A percentile compares a stretch with the other conserved stretches of the same genome.
Conservation (phyloP, 2,329 filamentous ascomycete species). For the Sordariomycetes sp. region DNA sequence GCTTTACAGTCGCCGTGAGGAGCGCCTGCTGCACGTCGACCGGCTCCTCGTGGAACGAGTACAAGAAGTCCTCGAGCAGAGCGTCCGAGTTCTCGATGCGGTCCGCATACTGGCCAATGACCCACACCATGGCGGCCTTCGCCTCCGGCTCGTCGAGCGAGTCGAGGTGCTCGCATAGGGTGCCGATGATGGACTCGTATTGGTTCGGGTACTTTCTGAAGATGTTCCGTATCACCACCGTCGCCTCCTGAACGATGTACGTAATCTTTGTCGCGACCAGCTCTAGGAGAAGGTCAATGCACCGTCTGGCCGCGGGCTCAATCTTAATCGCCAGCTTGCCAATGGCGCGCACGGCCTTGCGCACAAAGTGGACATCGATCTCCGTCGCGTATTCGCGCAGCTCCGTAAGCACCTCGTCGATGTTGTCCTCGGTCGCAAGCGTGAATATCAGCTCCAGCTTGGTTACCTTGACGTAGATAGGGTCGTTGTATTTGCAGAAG, state of each 20-base stretch:
- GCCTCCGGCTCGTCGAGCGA: conserved; percentile 94
- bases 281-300: conserved; percentile 85
- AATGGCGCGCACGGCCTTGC: conserved; percentile 93
- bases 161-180: conserved; percentile 90
- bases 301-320: conserved; percentile 78
- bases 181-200: conserved; percentile 95
- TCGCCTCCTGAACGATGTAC: conserved; percentile 98
- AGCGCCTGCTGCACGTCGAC: conserved; percentile 92
- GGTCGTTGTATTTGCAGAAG: conserved; percentile 99
- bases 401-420: conserved; percentile 87
- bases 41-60: conserved; percentile 85
- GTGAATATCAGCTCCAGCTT: conserved; percentile 98
- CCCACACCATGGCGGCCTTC: conserved; percentile 98
- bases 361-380: conserved; percentile 96
- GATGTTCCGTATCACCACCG: conserved; percentile 96
- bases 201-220: conserved; percentile 99
- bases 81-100: conserved; percentile 95
- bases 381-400: conserved; percentile 94
- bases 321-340: conserved; percentile 99
- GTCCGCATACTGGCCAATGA: conserved; percentile 95
- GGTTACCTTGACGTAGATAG: conserved; percentile 98
- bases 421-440: conserved; percentile 91
- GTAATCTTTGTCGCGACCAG: conserved; percentile 96
- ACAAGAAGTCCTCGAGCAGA: conserved; percentile 86
- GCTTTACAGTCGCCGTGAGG: conserved; percentile 89